Evolutionary conservation across 768 basidiomycete species (phyloP), one percentile per base, ranked within the genome.

Genomic region (Podaxis sp.): DNA sequence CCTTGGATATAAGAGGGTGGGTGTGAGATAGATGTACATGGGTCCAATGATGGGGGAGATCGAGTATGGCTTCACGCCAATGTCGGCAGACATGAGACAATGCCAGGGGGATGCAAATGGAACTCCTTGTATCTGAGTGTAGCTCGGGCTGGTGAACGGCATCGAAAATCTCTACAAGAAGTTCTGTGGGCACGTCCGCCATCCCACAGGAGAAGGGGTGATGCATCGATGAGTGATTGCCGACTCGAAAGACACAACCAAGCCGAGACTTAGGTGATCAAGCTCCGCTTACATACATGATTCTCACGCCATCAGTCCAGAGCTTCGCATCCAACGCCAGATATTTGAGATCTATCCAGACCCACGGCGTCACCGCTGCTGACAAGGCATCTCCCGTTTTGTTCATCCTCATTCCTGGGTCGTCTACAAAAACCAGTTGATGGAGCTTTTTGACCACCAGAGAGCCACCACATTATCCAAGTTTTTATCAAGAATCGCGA

Each of bases 161-260:
- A 39, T 59, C 58, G 39, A 59, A 59, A 13, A 59, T 59, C 12
- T 49, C 36, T 24, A 59, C 49, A 15, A 59, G 58, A 19, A 59
- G 46, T 40, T 59, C 58, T 36, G 58, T 59, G n/a, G 48, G 49
- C 38, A 49, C 22, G 9, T 24, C 58, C 26, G 22, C 48, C 30
- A 52, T 51, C 6, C 33, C 58, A 24, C 39, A n/a, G 46, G 30
- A 24, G 48, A 26, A 19, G 19, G n/a, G 24, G 24, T 24, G 24
- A 24, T 24, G 24, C 24, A 24, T 24, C 15, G 54, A 11, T 54
- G 12, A 36, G n/a, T 19, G 52, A 15, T 40, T 28, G 28, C 28
- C 1, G 28, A 28, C 28, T 28, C 6, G 4, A 28, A 24, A 24
- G 28, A 28, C 3, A 0, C 28, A 28, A 28, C 28, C 28, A 28